Base-by-base conservation (phyloP, 495 filamentous ascomycete species). In the Aspergillus olivimuriae region DNA sequence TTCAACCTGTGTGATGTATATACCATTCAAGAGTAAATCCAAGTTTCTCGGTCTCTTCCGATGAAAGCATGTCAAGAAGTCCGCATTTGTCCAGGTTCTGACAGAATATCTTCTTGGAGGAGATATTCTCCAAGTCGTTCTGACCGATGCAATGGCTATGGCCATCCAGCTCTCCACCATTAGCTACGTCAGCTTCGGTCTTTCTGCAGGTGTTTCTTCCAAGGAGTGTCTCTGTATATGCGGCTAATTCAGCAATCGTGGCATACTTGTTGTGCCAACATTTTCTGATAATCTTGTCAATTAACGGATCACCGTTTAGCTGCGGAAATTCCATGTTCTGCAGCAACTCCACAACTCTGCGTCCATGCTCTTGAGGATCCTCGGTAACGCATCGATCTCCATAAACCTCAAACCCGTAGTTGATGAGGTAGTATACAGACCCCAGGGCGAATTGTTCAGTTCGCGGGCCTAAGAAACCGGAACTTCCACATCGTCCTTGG, bases 401-500 rank as follows among this genome's bases (percentile, higher is more conserved):
- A 47, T 63, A 63, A 47, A 68, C 54, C 33, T 65, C 57, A 56
- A 60, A 58, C 11, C 62, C 62, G 30, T 70, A 63, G 41, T 62
- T 65, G 9, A 66, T 65, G 0, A 55, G 23, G 44, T 68, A 68
- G 47, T 45, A 68, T 12, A 68, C 36, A n/a, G 59, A 66, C 31
- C 64, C 62, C 26, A 68, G 51, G 11, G 61, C 61, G 18, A 70
- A 68, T 36, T 61, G 57, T 44, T 69, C 63, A 23, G 58, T 66
- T 14, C 60, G 58, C 49, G 64, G 44, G 24, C 58, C 57, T 19
- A 65, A 46, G 17, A 51, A 47, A 34, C 65, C 60, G 10, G 47
- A 38, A 44, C 50, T 55, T 55, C 56, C 63, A 51, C 21, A 14
- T 39, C 21, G 19, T 30, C 58, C 56, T 52, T 61, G 22, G 20